Evolutionary conservation across 2,329 filamentous ascomycete species (phyloP).

Genomic region (Fusarium neocosmosporiellum): DNA sequence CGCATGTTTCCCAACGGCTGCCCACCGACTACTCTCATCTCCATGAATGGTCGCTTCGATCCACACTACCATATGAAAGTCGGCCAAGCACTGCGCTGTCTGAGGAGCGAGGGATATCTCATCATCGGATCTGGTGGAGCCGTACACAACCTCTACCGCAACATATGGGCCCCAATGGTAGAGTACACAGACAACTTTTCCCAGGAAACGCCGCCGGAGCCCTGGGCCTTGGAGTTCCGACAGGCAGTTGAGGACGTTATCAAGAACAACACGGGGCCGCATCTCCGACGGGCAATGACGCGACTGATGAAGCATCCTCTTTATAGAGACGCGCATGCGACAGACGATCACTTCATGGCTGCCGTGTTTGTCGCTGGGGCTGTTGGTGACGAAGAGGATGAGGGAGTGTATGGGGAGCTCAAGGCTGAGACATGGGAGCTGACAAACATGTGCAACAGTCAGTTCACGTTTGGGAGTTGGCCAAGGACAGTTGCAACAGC

Average conservation of each 20-base stretch:
- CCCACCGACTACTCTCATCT: constrained; percentile 67
- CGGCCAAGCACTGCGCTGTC: constrained; percentile 23
- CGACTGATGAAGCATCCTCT: constrained; percentile 75
- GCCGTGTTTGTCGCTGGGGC: constrained; percentile 72
- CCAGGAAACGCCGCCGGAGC: constrained; percentile 30
- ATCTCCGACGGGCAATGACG: constrained; percentile 65
- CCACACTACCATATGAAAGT: constrained; percentile 40
- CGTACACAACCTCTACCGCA: constrained; percentile 78
- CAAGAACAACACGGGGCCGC: constrained; percentile 53
- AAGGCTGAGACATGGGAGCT: constrained; percentile 75
- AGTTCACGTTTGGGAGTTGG: constrained; percentile 63
- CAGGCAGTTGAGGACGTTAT: constrained; percentile 73
- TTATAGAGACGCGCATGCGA: constrained; percentile 74
- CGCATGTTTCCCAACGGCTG: constrained; percentile 75
- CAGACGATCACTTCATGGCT: constrained; percentile 78
- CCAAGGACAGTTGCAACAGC: constrained; percentile 8
- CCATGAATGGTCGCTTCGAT: constrained; percentile 39
- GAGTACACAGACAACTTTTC: constrained; percentile 53
- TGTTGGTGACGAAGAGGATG: constrained; percentile 60
- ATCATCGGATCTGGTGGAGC: constrained; percentile 70
- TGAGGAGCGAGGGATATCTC: constrained; percentile 49
- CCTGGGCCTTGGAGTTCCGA: constrained; percentile 72
- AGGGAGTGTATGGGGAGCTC: constrained; percentile 54
- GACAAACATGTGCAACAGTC: constrained; percentile 72
- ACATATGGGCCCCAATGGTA: constrained; percentile 73